Conservation (phyloP, 2,329 filamentous ascomycete species). For the Lasiodiplodia gonubiensis region DNA sequence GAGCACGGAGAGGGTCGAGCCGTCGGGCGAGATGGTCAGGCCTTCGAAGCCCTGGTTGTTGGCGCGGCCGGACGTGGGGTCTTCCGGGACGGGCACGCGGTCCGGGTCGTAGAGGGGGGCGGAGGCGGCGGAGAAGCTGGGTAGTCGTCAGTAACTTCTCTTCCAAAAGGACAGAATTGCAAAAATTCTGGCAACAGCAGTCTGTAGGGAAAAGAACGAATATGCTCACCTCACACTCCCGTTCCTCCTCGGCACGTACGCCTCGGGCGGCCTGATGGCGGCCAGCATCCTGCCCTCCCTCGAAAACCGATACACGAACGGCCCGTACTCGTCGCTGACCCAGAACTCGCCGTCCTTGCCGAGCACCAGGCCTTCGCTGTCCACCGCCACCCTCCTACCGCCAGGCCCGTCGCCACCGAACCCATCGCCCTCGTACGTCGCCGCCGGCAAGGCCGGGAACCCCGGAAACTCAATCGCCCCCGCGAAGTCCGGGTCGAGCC, state of each 20-base stretch:
- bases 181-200: not conserved
- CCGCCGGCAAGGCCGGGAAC: conserved; percentile 67
- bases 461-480: conserved; percentile 61
- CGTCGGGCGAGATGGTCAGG: conserved; percentile 66
- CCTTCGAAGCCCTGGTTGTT: conserved; percentile 82
- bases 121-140: conserved; percentile 66
- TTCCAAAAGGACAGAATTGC: not conserved
- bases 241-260: conserved; percentile 69
- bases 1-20: conserved; percentile 67
- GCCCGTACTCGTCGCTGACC: conserved; percentile 72
- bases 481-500: conserved; percentile 65
- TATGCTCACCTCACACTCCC: conserved; percentile 51
- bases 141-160: not conserved
- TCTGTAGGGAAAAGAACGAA: not conserved
- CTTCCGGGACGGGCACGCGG: conserved; percentile 57
- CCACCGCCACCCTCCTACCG: conserved; percentile 64
- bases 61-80: conserved; percentile 66
- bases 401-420: conserved; percentile 67
- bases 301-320: conserved; percentile 71
- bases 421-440: conserved; percentile 70
- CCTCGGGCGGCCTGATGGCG: conserved; percentile 69
- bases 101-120: conserved; percentile 65
- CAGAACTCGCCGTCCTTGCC: conserved; percentile 67
- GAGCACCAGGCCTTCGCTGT: conserved; percentile 71
- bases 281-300: conserved; percentile 62